phyloP scores from a whole-genome alignment of 1,284 basidiomycete genomes.

The Apiotrichum porosum region DNA sequence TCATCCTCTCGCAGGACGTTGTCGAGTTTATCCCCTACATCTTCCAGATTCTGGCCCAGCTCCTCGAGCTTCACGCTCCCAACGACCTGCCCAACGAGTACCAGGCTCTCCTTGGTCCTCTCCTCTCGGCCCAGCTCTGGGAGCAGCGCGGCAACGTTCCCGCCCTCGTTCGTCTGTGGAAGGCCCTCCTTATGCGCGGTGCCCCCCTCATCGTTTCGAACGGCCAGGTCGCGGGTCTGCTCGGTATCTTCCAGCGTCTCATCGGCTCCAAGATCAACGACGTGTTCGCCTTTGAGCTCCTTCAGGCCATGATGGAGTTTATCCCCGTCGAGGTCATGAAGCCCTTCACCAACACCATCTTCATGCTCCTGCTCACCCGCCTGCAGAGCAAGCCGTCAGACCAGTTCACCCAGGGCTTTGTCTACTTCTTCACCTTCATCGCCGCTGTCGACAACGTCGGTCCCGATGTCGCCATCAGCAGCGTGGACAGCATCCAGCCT shows the following conservation, averaged over 20 bases:
- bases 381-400: constrained; percentile 88
- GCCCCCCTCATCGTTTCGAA: constrained; percentile 62
- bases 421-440: constrained; percentile 69
- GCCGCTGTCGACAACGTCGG: constrained; percentile 71
- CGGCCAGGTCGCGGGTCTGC: constrained; percentile 70
- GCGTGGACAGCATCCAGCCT: constrained; percentile 78
- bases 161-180: constrained; percentile 81
- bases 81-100: constrained; percentile 68
- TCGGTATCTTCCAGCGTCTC: constrained; percentile 89
- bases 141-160: constrained; percentile 94
- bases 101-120: constrained; percentile 69
- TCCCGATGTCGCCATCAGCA: constrained; percentile 71
- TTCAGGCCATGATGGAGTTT: constrained; percentile 70
- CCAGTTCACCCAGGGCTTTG: constrained; percentile 77
- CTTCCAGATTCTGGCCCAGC: constrained; percentile 94
- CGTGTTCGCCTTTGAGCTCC: constrained; percentile 80
- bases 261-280: constrained; percentile 87
- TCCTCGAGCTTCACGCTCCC: constrained; percentile 75
- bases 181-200: constrained; percentile 76
- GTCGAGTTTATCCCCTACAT: constrained; percentile 96
- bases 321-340: constrained; percentile 63
- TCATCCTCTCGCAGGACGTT: constrained; percentile 86
- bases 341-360: constrained; percentile 69
- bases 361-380: constrained; percentile 76
- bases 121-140: constrained; percentile 85